Conservation (phyloP, 441 rosid species). For the Euphorbia corollata region DNA sequence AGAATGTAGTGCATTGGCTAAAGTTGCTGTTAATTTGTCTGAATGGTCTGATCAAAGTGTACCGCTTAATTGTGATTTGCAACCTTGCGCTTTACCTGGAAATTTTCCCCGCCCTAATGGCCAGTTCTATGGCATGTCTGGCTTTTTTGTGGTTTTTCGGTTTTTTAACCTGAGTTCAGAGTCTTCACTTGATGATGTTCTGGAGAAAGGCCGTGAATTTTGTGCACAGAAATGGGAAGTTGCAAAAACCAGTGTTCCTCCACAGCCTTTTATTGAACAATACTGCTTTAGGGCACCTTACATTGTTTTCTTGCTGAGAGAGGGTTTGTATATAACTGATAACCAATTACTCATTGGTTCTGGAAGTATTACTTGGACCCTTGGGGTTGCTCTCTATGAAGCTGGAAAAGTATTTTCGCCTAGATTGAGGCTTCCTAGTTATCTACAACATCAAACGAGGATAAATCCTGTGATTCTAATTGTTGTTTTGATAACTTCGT, state of each 20-base stretch:
- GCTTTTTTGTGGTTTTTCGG: constrained; percentile 84
- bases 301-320: constrained; percentile 66
- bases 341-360: constrained; percentile 68
- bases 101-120: constrained; percentile 75
- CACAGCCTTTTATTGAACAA: constrained; percentile 96
- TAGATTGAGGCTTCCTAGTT: constrained; percentile 50
- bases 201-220: constrained; percentile 78
- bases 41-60: constrained; percentile 65
- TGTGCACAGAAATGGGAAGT: constrained; percentile 74
- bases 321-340: constrained; percentile 86
- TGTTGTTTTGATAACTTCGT: constrained; percentile 45
- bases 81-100: constrained; percentile 82
- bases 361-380: constrained; percentile 96
- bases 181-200: constrained; percentile 83
- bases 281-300: constrained; percentile 98
- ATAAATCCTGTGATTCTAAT: constrained; percentile 59
- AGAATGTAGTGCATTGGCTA: constrained; percentile 71
- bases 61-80: constrained; percentile 75
- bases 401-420: constrained; percentile 71
- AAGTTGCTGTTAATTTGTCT: constrained; percentile 74
- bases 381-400: constrained; percentile 86
- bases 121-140: constrained; percentile 86
- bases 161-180: constrained; percentile 76
- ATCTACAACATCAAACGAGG: constrained; percentile 52
- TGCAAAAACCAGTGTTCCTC: constrained; percentile 77